Conservation (phyloP, 2,329 filamentous ascomycete genomes). For the Ploettnerulaceae sp. region DNA sequence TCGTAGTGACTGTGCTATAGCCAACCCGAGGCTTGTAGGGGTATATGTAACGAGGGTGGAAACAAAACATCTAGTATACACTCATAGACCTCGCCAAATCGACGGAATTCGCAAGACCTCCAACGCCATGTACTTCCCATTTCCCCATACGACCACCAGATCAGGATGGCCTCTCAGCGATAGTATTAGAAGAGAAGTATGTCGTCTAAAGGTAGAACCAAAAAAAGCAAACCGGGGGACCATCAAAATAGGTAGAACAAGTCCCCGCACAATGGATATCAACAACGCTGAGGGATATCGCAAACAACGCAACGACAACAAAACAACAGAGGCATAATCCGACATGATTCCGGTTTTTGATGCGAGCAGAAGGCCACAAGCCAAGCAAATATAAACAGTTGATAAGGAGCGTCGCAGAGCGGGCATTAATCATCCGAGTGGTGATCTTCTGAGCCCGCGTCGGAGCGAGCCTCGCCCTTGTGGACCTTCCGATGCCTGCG, state of each 20-base stretch:
- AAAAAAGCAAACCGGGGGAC: constrained; percentile 3
- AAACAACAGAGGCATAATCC: constrained; percentile 4
- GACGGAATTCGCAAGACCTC: constrained; percentile 7
- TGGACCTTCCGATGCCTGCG: constrained; percentile 95
- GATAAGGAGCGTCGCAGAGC: not conserved
- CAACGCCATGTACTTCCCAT: constrained; percentile 14
- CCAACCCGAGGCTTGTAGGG: not conserved
- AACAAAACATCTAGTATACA: not conserved
- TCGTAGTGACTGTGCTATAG: constrained; percentile 6
- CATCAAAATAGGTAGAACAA: not conserved
- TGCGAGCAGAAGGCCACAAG: not conserved
- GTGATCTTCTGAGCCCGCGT: constrained; percentile 56
- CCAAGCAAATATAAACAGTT: constrained; percentile 7
- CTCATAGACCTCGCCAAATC: not conserved
- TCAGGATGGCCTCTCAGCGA: constrained; percentile 8
- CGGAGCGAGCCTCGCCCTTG: constrained; percentile 66
- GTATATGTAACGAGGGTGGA: constrained; percentile 16
- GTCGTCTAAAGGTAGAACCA: constrained; percentile 6
- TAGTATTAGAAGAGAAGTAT: constrained; percentile 15
- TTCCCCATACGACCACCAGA: constrained; percentile 5
- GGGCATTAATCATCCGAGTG: constrained; percentile 47
- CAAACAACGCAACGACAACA: constrained; percentile 15
- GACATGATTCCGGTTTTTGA: constrained; percentile 8
- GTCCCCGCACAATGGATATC: constrained; percentile 7
- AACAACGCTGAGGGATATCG: constrained; percentile 21